Conservation (phyloP, 371 early-diverging fungal species). For the Amoeboaphelidium protococcarum region DNA sequence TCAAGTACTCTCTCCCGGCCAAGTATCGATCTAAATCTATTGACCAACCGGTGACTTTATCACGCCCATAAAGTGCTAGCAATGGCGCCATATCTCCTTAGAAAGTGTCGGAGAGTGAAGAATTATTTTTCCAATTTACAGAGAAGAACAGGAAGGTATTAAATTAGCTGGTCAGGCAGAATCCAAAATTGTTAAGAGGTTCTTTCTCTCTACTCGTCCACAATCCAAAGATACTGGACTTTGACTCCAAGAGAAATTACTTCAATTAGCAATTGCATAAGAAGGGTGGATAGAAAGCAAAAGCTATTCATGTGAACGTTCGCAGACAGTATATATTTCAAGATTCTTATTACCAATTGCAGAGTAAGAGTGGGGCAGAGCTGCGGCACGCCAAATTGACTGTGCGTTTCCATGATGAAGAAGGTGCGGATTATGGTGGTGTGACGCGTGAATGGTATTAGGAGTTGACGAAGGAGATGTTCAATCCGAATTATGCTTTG, state of each 20-base stretch:
- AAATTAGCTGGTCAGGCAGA: conserved; percentile 88
- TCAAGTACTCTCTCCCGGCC: conserved; percentile 24
- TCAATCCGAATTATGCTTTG: conserved; percentile 93
- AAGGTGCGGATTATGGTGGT: conserved; percentile 96
- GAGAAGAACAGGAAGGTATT: conserved; percentile 83
- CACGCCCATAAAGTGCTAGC: conserved; percentile 9
- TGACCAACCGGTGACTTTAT: too few species aligned
- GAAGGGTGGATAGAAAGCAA: conserved; percentile 31
- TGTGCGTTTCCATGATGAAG: conserved; percentile 87
- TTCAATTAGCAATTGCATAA: conserved; percentile 83
- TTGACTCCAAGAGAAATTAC: conserved; percentile 94
- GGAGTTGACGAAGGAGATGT: conserved; percentile 85
- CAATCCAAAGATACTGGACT: conserved; percentile 89
- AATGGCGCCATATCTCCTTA: conserved; percentile 7
- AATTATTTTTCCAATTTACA: conserved; percentile 60
- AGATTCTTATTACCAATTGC: conserved; percentile 81
- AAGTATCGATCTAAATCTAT: too few species aligned
- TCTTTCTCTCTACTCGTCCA: conserved; percentile 85
- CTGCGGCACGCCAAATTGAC: conserved; percentile 75
- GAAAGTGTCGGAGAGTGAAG: conserved; percentile 23
- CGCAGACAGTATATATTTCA: conserved; percentile 84
- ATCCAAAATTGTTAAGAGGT: conserved; percentile 77
- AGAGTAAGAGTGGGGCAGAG: conserved; percentile 64
- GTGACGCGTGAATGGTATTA: conserved; percentile 97
- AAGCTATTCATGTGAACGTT: conserved; percentile 54